Conservation (phyloP, 371 early-diverging fungal species). For the Entomophthora muscae region DNA sequence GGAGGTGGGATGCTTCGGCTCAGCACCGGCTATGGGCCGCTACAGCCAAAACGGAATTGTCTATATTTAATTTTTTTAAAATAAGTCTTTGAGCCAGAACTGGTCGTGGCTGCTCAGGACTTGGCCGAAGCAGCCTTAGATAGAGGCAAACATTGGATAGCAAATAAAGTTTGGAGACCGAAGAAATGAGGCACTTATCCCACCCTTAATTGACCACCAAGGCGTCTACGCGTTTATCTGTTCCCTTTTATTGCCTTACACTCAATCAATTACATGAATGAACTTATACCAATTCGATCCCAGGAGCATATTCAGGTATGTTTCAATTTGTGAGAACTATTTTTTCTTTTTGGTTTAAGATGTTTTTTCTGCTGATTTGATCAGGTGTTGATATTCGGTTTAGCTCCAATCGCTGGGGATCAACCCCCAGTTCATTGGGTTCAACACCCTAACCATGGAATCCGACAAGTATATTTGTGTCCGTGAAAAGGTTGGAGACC, state of each 20-base stretch:
- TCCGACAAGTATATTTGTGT: constrained; percentile 95
- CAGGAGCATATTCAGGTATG: constrained; percentile 90
- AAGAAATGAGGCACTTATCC: background rate
- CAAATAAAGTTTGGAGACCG: no score
- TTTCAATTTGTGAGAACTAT: no score
- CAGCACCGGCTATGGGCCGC: no score
- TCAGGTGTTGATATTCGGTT: background rate
- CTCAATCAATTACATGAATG: background rate
- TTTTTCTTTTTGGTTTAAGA: background rate
- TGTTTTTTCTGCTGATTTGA: background rate
- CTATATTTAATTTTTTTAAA: no score
- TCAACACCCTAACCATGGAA: constrained; percentile 93
- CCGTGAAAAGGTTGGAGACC: constrained; percentile 72
- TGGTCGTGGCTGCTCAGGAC: background rate
- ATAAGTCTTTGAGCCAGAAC: no score
- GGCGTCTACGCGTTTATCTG: background rate
- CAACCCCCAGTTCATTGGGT: constrained; percentile 80
- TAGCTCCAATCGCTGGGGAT: constrained; percentile 85
- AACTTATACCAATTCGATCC: constrained; percentile 52
- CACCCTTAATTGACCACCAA: background rate
- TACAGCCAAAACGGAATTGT: no score
- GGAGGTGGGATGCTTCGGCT: no score
- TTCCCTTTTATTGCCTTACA: background rate
- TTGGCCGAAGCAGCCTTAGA: background rate
- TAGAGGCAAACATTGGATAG: no score